phyloP scores from a whole-genome alignment of 73 alveolate species.

The Effrenium voratum region DNA sequence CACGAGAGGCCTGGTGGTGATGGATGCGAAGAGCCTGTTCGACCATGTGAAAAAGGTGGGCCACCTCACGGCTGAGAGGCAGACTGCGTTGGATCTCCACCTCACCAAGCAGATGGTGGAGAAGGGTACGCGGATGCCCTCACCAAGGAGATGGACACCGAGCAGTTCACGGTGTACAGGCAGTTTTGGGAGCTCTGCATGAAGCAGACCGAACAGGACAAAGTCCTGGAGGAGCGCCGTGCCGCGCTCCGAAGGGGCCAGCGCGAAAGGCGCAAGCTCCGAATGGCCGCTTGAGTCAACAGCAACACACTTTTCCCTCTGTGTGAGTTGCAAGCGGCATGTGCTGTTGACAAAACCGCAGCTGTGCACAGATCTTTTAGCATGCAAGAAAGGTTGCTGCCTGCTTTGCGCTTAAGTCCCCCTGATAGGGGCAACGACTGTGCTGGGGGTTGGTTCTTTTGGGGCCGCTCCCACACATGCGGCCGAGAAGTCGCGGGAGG shows the following conservation, averaged over 20 bases:
- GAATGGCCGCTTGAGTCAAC: no score
- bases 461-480: no score
- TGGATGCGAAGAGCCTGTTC: constrained; percentile 5
- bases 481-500: no score
- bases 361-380: no score
- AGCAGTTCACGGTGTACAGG: neutral
- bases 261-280: neutral
- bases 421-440: no score
- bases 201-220: neutral
- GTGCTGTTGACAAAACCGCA: no score
- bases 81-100: neutral
- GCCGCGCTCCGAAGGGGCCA: neutral
- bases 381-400: no score
- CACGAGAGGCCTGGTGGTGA: neutral
- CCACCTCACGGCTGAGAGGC: neutral
- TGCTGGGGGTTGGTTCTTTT: no score
- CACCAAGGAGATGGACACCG: constrained; percentile 3
- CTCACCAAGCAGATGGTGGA: neutral
- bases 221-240: neutral
- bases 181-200: neutral
- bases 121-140: neutral
- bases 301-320: no score
- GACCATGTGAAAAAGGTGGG: constrained; percentile 5
- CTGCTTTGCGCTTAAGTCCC: no score
- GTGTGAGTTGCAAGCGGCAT: no score